Evolutionary conservation across 352 stramenopile species (phyloP).

Genomic region (Phytopythium vexans): DNA sequence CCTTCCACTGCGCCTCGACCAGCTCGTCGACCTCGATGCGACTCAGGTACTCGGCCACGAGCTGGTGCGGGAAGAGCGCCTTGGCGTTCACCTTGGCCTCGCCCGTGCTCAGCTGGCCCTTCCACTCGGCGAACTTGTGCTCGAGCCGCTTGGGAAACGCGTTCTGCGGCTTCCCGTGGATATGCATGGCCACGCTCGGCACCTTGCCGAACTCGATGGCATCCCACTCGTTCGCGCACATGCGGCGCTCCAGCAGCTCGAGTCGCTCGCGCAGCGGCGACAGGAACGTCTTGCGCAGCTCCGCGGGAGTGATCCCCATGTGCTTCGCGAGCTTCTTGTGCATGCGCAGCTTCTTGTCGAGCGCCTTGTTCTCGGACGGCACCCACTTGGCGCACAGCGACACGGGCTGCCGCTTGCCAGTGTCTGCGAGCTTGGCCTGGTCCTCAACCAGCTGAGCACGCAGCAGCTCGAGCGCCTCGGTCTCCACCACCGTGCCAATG

Average conservation of each 20-base stretch:
- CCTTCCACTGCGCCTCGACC: conserved; percentile 52
- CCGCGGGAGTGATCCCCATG: conserved; percentile 36
- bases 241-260: conserved; percentile 37
- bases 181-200: conserved; percentile 44
- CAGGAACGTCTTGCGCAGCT: conserved; percentile 45
- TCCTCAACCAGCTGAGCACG: conserved; percentile 27
- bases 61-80: conserved; percentile 44
- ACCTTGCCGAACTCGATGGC: conserved; percentile 35
- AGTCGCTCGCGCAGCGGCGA: conserved; percentile 35
- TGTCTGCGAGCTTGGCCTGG: conserved; percentile 11
- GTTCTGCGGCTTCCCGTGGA: conserved; percentile 36
- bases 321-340: conserved; percentile 44
- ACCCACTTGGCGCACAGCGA: conserved; percentile 59
- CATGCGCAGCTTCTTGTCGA: conserved; percentile 47
- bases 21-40: conserved; percentile 22
- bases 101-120: conserved; percentile 21
- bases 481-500: conserved; percentile 37
- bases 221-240: conserved; percentile 52
- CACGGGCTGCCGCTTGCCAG: conserved; percentile 11
- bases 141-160: conserved; percentile 33
- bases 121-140: conserved; percentile 35
- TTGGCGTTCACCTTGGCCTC: conserved; percentile 43
- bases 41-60: conserved; percentile 35
- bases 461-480: conserved; percentile 35
- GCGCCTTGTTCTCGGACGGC: conserved; percentile 49